Evolutionary conservation across 306 rosid species (phyloP).

Genomic region (Quillaja saponaria): DNA sequence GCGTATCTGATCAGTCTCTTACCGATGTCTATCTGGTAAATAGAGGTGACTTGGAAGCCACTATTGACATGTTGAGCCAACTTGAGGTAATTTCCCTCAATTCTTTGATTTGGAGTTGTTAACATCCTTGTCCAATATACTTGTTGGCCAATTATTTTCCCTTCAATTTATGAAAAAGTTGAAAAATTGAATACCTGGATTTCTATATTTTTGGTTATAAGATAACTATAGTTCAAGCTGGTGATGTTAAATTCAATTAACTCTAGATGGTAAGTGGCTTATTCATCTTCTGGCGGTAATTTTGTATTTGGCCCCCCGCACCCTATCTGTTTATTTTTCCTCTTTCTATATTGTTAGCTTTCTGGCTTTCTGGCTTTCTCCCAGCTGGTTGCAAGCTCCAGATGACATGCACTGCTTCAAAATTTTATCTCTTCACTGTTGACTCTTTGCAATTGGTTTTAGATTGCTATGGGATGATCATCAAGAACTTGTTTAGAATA

Average conservation of each 20-base stretch:
- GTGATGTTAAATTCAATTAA: neutral
- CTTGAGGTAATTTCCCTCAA: constrained; percentile 62
- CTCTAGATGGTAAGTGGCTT: too few species aligned
- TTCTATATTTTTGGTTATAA: neutral
- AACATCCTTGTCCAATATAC: neutral
- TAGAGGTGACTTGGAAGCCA: constrained; percentile 60
- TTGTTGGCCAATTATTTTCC: neutral
- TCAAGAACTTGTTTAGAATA: too few species aligned
- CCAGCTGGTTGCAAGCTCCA: constrained; percentile 2
- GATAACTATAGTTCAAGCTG: neutral
- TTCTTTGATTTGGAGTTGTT: neutral
- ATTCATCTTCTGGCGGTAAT: neutral
- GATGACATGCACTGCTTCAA: constrained; percentile 9
- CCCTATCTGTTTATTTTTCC: neutral
- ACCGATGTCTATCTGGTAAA: constrained; percentile 63
- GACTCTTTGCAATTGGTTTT: neutral
- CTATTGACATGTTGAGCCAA: constrained; percentile 75
- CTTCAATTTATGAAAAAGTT: neutral
- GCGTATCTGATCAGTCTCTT: constrained; percentile 63
- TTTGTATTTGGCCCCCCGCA: neutral
- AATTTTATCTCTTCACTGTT: constrained; percentile 11
- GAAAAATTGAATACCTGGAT: neutral
- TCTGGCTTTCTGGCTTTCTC: too few species aligned
- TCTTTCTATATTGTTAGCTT: neutral
- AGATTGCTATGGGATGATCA: constrained; percentile 4